Evolutionary conservation across 345 rosid species (phyloP).

Genomic region (Gossypium longicalyx): DNA sequence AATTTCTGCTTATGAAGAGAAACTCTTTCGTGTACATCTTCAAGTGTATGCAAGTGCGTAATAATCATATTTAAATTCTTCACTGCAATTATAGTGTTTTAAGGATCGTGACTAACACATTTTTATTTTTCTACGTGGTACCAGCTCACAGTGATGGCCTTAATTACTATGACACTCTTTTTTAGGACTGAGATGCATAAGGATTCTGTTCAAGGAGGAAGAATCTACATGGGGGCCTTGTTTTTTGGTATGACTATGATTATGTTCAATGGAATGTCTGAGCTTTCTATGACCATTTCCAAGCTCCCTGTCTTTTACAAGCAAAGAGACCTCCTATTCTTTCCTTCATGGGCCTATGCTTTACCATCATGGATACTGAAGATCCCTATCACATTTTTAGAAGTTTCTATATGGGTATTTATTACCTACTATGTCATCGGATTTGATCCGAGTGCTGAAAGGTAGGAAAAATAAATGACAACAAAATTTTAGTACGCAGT

Average conservation of each 20-base stretch:
- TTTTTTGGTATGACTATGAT: slow-evolving; percentile 45
- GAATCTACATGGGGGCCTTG: slow-evolving; percentile 51
- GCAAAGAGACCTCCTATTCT: slow-evolving; percentile 72
- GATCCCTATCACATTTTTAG: slow-evolving; percentile 63
- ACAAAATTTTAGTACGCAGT: neutral
- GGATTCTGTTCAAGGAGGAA: slow-evolving; percentile 42
- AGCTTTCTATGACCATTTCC: slow-evolving; percentile 66
- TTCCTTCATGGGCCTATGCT: slow-evolving; percentile 76
- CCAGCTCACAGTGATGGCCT: slow-evolving; percentile 39
- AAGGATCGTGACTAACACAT: slow-evolving; percentile 11
- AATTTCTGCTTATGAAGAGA: slow-evolving; percentile 69
- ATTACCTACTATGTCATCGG: slow-evolving; percentile 68
- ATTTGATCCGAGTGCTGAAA: slow-evolving; percentile 60
- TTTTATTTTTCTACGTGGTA: neutral
- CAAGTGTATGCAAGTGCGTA: slow-evolving; percentile 59
- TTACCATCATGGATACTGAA: slow-evolving; percentile 77
- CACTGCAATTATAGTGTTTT: neutral
- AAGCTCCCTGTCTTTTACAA: slow-evolving; percentile 88
- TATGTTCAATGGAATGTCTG: slow-evolving; percentile 69
- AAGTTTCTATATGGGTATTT: slow-evolving; percentile 62
- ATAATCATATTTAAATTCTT: neutral
- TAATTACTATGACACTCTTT: slow-evolving; percentile 45
- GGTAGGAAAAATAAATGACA: slow-evolving; percentile 34
- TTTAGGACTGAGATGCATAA: slow-evolving; percentile 53
- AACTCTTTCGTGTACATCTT: slow-evolving; percentile 68